A percentile compares a stretch with the other conserved stretches of the same genome.
Conservation (phyloP, 805 yeast genomes). For the Wickerhamiella qilinensis region DNA sequence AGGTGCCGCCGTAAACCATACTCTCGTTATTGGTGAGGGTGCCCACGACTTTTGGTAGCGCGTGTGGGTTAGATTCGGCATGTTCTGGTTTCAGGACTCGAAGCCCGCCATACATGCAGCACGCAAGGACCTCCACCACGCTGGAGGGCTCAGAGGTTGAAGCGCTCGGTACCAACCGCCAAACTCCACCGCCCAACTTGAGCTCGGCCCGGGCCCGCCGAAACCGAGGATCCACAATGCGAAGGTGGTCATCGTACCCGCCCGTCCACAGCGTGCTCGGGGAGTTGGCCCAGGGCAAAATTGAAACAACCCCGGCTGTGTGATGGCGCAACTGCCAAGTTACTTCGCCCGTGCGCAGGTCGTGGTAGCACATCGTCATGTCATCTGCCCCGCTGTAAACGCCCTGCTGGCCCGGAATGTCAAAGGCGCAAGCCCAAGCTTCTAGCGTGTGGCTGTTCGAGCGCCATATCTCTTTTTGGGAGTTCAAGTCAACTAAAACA, state of each 20-base stretch:
- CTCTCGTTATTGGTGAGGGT: conserved; percentile 41
- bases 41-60: conserved; percentile 6
- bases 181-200: conserved; percentile 83
- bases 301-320: conserved; percentile 81
- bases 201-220: conserved; percentile 26
- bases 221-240: conserved; percentile 53
- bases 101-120: conserved; percentile 96
- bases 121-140: conserved; percentile 34
- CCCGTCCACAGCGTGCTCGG: conserved; percentile 54
- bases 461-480: conserved; percentile 2
- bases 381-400: conserved; percentile 84
- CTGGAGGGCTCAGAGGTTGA: conserved; percentile 21
- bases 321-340: conserved; percentile 37
- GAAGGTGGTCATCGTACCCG: conserved; percentile 70
- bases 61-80: conserved; percentile 1
- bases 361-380: conserved; percentile 57
- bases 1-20: conserved; percentile 93
- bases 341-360: conserved; percentile 27
- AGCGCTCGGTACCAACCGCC: conserved; percentile 68
- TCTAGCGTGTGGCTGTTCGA: conserved; percentile 46
- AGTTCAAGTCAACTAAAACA: conserved; percentile 23
- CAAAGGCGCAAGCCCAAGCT: conserved; percentile 74
- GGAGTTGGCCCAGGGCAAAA: conserved; percentile 32
- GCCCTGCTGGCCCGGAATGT: conserved; percentile 26
- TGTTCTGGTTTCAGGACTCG: conserved; percentile 32